phyloP scores from a whole-genome alignment of 768 basidiomycete genomes.

The Psilocybe tampanensis region DNA sequence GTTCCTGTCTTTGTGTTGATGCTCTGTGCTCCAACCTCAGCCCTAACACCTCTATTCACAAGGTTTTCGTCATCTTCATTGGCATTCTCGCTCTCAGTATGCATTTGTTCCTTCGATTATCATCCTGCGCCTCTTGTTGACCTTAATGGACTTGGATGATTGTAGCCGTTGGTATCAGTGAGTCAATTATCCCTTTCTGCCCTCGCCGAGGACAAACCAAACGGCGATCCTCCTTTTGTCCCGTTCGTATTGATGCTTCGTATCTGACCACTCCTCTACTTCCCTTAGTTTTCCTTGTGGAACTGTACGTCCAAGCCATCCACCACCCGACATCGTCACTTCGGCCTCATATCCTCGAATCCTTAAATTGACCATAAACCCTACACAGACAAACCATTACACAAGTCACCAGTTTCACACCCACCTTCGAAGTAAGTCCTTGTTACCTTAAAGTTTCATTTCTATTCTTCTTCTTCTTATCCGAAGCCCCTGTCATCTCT shows the following conservation, averaged over 20 bases:
- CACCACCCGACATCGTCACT: not conserved
- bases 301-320: conserved; percentile 25
- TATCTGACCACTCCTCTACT: not conserved
- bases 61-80: conserved; percentile 25
- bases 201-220: not conserved
- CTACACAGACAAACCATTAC: conserved; percentile 17
- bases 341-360: not conserved
- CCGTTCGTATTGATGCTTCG: not conserved
- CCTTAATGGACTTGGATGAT: not conserved
- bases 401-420: conserved; percentile 17
- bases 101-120: conserved; percentile 1
- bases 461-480: not conserved
- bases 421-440: conserved; percentile 23
- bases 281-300: conserved; percentile 21
- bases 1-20: not conserved
- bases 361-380: not conserved
- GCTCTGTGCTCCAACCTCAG: not conserved
- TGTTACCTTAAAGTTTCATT: no score
- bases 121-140: not conserved
- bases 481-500: no score
- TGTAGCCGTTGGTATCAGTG: conserved; percentile 23
- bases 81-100: conserved; percentile 24
- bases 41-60: not conserved
- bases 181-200: conserved; percentile 5
- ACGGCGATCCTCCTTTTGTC: not conserved